Evolutionary conservation across 2,329 filamentous ascomycete genomes (phyloP), one percentile per base, ranked within the genome.

Genomic region (Sclerotinia glacialis): DNA sequence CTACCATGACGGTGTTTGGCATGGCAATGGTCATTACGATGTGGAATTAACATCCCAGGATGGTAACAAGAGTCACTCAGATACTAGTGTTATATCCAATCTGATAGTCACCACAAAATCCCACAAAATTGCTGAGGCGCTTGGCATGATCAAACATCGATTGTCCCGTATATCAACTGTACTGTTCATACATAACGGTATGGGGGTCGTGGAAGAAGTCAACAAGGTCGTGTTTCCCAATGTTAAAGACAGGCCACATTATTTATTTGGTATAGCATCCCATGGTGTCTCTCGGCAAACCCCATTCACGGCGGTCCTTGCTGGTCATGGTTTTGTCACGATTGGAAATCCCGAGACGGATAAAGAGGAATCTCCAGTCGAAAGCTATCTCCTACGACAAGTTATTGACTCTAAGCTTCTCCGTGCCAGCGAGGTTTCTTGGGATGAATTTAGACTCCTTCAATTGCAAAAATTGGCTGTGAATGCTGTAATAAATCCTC

Each of bases 401-500:
- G 75, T 87, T 28, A 69, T 79, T 3, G 66, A 72, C 2, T 80
- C 83, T 0, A 78, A 82, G 2, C 72, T 78, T 23, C 77, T 88
- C 2, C 75, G 77, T 16, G 81, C 79, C 0, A 77, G 72, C 11
- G 67, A 72, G 28, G 79, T 84, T 5, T 69, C 78, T 2, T 74
- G 77, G 14, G 69, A 78, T 2, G 80, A 85, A 55, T 76, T 87
- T 21, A 84, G 83, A 81, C 70, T 82, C 12, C 73, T 83, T n/a
- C 93, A 97, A 78, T 83, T 97, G 3, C 91, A 96, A 74, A 97
- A 97, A 77, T 81, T 97, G 1, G 89, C 90, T 0, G 82, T 93
- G 62, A 97, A 96, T 75, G 83, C 86, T 46, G 81, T 93, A 42
- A 86, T 97, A 73, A 96, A 97, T 74, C 92, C 94, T 0, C 79